phyloP scores from a whole-genome alignment of 176 grass and related monocot genomes.

The Phoenix dactylifera region DNA sequence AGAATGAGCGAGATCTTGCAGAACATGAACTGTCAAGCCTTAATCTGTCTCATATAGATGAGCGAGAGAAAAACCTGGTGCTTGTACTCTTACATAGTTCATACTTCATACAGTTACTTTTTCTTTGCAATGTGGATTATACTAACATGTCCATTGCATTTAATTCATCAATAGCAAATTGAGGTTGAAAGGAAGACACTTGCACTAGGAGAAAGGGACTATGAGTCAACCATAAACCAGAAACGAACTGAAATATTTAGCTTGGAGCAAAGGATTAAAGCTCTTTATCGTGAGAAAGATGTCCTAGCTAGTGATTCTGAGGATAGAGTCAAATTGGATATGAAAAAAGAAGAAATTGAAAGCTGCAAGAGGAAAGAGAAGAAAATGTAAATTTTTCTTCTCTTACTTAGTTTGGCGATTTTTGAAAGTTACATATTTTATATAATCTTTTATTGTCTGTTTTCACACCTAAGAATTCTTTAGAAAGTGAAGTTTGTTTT shows the following conservation, averaged over 20 bases:
- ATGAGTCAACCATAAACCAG: slow-evolving; percentile 55
- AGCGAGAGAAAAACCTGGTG: slow-evolving; percentile 72
- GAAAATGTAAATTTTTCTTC: slow-evolving; percentile 46
- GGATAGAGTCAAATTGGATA: slow-evolving; percentile 58
- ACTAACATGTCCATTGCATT: too few species aligned
- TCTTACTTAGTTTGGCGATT: background rate
- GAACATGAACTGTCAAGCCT: slow-evolving; percentile 65
- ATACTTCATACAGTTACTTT: background rate
- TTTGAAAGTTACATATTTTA: too few species aligned
- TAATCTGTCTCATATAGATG: slow-evolving; percentile 80
- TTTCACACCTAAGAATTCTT: too few species aligned
- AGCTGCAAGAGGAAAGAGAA: slow-evolving; percentile 49
- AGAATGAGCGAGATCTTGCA: slow-evolving; percentile 59
- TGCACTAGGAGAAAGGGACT: slow-evolving; percentile 54
- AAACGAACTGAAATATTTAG: slow-evolving; percentile 60
- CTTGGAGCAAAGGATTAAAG: slow-evolving; percentile 76
- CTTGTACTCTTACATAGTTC: slow-evolving; percentile 1
- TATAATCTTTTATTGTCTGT: too few species aligned
- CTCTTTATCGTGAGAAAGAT: slow-evolving; percentile 64
- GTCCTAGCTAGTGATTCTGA: slow-evolving; percentile 50
- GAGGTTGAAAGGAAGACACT: slow-evolving; percentile 75
- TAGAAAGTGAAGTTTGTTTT: slow-evolving; percentile 1
- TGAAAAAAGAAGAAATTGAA: slow-evolving; percentile 78
- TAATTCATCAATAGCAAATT: slow-evolving; percentile 49
- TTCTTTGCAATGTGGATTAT: too few species aligned